Evolutionary conservation across 371 early-diverging fungal species (phyloP), one percentile per base, ranked within the genome.

Genomic region (Thermomucor indicae-seudaticae): DNA sequence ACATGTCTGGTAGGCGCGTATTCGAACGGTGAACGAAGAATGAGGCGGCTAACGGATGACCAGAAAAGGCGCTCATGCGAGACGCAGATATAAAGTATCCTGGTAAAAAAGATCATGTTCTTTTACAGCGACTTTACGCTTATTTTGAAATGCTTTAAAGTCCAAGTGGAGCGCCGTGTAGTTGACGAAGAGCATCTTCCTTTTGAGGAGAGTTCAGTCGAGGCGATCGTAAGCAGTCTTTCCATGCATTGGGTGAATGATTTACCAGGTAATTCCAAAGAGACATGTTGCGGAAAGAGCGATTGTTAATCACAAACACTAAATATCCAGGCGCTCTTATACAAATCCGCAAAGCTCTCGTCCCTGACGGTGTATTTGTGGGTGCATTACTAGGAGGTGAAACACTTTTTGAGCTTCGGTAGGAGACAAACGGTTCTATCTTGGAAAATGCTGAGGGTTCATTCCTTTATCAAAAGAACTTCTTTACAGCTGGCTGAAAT

Each of bases 231-330:
- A 29, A 90, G 90, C 63, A 88, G 84, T 47, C 47, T 96, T 53
- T 83, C 89, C 0, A 64, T 96, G 73, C 95, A 97, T 63, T 97
- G 97, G 97, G 85, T 95, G 40, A 97, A 97, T 54, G 96, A 97
- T 66, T 75, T 97, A 37, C 93, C 93, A 20, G 95, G 91, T 67
- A 58, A 30, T 39, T 35, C 22, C 3, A 14, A 37, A 17, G 8
- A 49, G 10, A 25, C 4, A 40, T 12, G 27, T 4, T 27, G 16
- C 16, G 17, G 29, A 49, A 16, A 17, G 4, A 20, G 14, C n/a
- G 4, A 28, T 10, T 27, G 22, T n/a, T n/a, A n/a, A n/a, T n/a
- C n/a, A n/a, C n/a, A n/a, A n/a, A n/a, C n/a, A n/a, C n/a, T n/a
- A 47, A 28, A 31, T 43, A 20, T 14, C 34, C 49, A 81, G 80